Conservation (phyloP, 108 stramenopile species). For the Cyclotella kingstonii region DNA sequence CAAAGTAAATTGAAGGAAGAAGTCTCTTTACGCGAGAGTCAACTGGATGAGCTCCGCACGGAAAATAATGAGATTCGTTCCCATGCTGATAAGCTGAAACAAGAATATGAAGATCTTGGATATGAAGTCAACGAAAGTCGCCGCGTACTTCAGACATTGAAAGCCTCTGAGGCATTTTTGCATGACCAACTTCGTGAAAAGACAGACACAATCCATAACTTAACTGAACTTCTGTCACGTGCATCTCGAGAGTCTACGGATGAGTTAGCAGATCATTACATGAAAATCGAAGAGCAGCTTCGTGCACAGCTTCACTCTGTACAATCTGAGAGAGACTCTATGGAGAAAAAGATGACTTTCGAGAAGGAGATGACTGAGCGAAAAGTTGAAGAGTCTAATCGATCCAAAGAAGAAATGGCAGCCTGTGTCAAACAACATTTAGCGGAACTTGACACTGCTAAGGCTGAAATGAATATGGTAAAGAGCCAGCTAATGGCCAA, state of each 20-base stretch:
- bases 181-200: conserved; percentile 15
- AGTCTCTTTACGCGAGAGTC: conserved; percentile 4
- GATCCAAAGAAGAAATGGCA: conserved; percentile 28
- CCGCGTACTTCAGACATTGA: conserved; percentile 4
- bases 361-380: conserved; percentile 20
- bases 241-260: conserved; percentile 14
- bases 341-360: conserved; percentile 14
- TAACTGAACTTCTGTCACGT: conserved; percentile 13
- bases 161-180: not conserved
- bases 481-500: not conserved
- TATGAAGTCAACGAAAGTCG: conserved; percentile 7
- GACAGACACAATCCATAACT: conserved; percentile 9
- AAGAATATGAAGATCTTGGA: conserved; percentile 5
- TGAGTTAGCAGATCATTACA: conserved; percentile 32
- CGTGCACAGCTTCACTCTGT: conserved; percentile 24
- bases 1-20: not conserved
- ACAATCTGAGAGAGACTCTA: conserved; percentile 26
- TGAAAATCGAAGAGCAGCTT: conserved; percentile 47
- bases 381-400: conserved; percentile 21
- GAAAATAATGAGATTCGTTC: not conserved
- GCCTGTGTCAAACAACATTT: conserved; percentile 9
- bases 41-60: conserved; percentile 3
- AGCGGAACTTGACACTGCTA: not conserved
- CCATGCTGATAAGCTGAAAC: conserved; percentile 1
- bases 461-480: not conserved